Evolutionary conservation across 2,329 filamentous ascomycete species (phyloP).

Genomic region (Clonostachys chloroleuca): DNA sequence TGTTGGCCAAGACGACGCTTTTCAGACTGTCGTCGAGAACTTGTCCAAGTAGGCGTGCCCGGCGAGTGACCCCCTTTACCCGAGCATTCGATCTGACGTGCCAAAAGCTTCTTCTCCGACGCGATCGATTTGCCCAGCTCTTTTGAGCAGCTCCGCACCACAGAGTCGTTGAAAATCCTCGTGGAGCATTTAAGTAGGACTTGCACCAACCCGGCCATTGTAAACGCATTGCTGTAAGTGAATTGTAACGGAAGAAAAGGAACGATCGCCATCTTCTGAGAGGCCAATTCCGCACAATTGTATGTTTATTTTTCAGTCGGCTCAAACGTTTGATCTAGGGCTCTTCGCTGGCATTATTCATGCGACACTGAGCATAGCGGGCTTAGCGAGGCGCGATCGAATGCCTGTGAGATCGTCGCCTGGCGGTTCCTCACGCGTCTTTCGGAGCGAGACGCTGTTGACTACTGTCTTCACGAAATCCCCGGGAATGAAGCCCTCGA

Average conservation of each 20-base stretch:
- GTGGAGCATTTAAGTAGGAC: conserved; percentile 59
- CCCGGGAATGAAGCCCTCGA: conserved; percentile 28
- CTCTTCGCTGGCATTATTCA: conserved; percentile 71
- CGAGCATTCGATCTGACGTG: background rate
- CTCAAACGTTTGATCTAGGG: conserved; percentile 35
- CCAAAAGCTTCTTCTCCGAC: conserved; percentile 54
- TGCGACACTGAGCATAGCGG: conserved; percentile 58
- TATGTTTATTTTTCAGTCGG: background rate
- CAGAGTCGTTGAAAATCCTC: conserved; percentile 50
- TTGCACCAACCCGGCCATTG: conserved; percentile 64
- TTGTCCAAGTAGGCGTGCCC: background rate
- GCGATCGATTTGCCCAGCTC: conserved; percentile 60
- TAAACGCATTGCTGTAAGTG: conserved; percentile 69
- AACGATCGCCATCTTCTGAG: no score
- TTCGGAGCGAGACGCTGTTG: conserved; percentile 68
- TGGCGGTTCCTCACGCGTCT: conserved; percentile 72
- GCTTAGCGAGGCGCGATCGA: conserved; percentile 63
- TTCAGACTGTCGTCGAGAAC: conserved; percentile 1
- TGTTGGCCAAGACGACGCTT: conserved; percentile 1
- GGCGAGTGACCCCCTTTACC: background rate
- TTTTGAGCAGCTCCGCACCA: conserved; percentile 72
- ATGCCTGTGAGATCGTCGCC: conserved; percentile 75
- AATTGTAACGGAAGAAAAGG: background rate
- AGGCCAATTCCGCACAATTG: background rate
- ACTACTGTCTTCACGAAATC: conserved; percentile 71